phyloP scores from a whole-genome alignment of 2,329 filamentous ascomycete genomes.

The Colletotrichum viniferum region DNA sequence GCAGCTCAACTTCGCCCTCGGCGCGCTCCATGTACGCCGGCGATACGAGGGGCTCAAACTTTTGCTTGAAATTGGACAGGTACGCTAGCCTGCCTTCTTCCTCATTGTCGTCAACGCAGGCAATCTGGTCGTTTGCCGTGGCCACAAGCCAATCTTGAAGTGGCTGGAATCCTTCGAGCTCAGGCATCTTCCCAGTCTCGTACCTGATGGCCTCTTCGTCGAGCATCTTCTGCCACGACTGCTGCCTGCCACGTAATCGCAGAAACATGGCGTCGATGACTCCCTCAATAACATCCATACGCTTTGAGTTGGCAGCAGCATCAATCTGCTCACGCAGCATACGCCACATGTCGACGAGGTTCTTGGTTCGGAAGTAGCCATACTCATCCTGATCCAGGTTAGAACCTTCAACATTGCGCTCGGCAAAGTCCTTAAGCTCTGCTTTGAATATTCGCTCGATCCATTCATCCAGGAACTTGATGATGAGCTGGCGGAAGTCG shows the following conservation, averaged over 20 bases:
- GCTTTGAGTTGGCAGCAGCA: conserved; percentile 82
- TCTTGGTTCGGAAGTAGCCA: conserved; percentile 90
- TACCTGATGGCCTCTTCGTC: conserved; percentile 84
- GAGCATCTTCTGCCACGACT: conserved; percentile 85
- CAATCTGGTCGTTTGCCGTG: conserved; percentile 97
- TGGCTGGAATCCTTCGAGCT: conserved; percentile 73
- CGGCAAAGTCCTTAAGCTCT: conserved; percentile 81
- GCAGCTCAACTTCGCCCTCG: conserved; percentile 71
- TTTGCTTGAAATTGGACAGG: conserved; percentile 82
- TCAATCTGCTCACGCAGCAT: conserved; percentile 94
- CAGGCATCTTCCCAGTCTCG: conserved; percentile 57
- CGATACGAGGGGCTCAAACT: conserved; percentile 81
- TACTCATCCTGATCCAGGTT: conserved; percentile 88
- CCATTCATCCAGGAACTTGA: conserved; percentile 95
- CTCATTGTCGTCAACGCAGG: conserved; percentile 92
- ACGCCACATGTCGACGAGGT: conserved; percentile 92
- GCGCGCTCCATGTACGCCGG: conserved; percentile 79
- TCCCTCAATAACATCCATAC: conserved; percentile 90
- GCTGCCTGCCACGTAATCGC: conserved; percentile 81
- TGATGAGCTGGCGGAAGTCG: conserved; percentile 94
- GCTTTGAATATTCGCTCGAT: conserved; percentile 89
- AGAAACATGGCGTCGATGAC: conserved; percentile 96
- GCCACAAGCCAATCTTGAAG: conserved; percentile 96
- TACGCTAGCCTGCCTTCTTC: conserved; percentile 79
- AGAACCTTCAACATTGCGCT: conserved; percentile 73